Evolutionary conservation across 1,284 basidiomycete genomes (phyloP).

Genomic region (Sphagnurus paluster): DNA sequence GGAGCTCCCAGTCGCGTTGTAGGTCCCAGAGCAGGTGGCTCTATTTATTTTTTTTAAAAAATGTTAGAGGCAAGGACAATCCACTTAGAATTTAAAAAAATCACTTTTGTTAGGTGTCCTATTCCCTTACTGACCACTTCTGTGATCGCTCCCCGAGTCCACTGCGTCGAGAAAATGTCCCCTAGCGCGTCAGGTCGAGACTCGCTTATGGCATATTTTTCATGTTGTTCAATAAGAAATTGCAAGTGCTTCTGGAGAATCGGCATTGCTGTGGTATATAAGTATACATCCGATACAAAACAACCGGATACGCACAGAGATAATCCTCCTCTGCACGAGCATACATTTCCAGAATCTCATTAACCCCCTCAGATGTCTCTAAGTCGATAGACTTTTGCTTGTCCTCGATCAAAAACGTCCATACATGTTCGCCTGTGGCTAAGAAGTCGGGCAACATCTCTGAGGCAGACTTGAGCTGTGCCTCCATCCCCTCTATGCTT

Average conservation of each 20-base stretch:
- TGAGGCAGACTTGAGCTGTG: slow-evolving; percentile 57
- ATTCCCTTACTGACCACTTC: slow-evolving; percentile 59
- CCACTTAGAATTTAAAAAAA: slow-evolving; percentile 12
- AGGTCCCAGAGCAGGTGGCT: slow-evolving; percentile 74
- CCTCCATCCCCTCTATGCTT: slow-evolving; percentile 52
- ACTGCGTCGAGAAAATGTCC: slow-evolving; percentile 56
- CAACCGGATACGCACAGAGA: slow-evolving; percentile 59
- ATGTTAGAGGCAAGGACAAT: slow-evolving; percentile 7
- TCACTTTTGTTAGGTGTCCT: slow-evolving; percentile 62
- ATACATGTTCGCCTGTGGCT: slow-evolving; percentile 66
- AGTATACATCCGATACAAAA: slow-evolving; percentile 1
- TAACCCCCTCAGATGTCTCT: slow-evolving; percentile 48
- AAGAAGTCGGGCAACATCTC: slow-evolving; percentile 66
- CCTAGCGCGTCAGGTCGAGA: slow-evolving; percentile 47
- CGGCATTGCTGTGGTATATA: slow-evolving; percentile 56
- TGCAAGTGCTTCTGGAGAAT: slow-evolving; percentile 70
- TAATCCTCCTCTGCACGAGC: slow-evolving; percentile 77
- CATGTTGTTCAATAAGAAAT: slow-evolving; percentile 61
- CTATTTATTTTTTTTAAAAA: too few species aligned
- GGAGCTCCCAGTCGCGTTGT: slow-evolving; percentile 75
- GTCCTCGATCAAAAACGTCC: slow-evolving; percentile 61
- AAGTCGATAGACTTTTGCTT: slow-evolving; percentile 50
- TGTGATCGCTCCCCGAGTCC: slow-evolving; percentile 57
- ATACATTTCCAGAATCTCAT: slow-evolving; percentile 65
- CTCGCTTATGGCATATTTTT: slow-evolving; percentile 46